Evolutionary conservation across 2,329 filamentous ascomycete genomes (phyloP).

Genomic region (Trichophaea hybrida): DNA sequence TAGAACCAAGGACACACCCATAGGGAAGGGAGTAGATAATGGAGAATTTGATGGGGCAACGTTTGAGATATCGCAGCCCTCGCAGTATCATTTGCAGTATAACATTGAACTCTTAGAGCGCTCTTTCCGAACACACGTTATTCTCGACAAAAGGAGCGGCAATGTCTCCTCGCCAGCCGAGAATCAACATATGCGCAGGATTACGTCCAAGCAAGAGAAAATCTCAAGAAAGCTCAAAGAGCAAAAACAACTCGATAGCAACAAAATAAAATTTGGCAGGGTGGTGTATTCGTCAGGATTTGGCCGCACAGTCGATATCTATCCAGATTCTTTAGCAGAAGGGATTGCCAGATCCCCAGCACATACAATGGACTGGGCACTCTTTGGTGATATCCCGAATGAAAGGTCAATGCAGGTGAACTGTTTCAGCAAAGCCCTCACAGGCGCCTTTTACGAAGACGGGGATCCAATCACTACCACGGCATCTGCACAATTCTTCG

Average conservation of each 20-base stretch:
- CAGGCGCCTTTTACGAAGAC: not conserved
- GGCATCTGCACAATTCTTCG: not conserved
- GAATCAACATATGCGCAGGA: not conserved
- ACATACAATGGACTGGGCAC: not conserved
- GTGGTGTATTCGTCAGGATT: constrained; percentile 1
- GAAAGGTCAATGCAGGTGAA: not conserved
- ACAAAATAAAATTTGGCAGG: not conserved
- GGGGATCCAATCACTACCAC: not conserved
- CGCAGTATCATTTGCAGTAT: not conserved
- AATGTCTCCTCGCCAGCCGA: not conserved
- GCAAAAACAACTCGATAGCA: too few species aligned
- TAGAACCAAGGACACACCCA: not conserved
- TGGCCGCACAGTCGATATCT: not conserved
- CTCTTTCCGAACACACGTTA: not conserved
- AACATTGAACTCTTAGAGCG: not conserved
- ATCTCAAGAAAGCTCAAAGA: not conserved
- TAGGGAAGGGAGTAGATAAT: constrained; percentile 1
- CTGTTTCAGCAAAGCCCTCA: not conserved
- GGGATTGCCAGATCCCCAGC: not conserved
- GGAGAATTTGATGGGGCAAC: not conserved
- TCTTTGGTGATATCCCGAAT: not conserved
- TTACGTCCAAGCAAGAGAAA: not conserved
- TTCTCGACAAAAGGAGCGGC: not conserved
- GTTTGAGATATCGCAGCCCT: not conserved
- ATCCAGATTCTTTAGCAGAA: not conserved